Conservation (phyloP, 441 rosid genomes). For the Metrosideros polymorpha region DNA sequence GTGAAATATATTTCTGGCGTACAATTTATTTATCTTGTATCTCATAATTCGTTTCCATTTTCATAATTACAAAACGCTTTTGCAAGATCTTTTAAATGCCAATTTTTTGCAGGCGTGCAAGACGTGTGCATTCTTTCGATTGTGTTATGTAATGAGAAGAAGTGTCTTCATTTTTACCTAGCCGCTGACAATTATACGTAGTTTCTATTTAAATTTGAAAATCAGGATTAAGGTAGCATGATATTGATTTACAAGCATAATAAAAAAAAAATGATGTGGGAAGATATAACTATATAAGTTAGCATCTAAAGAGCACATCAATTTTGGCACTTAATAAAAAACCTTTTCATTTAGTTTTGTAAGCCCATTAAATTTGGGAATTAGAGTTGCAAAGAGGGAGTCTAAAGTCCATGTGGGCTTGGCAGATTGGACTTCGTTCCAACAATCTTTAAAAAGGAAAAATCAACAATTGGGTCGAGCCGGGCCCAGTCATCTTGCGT, state of each 20-base stretch:
- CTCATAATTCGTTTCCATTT: accelerated
- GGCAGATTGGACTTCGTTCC: not conserved
- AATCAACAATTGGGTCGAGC: not conserved
- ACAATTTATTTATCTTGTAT: not conserved
- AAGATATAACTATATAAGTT: not conserved
- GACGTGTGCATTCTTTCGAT: not conserved
- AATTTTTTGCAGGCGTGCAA: accelerated
- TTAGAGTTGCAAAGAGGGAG: not conserved
- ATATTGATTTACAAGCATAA: not conserved
- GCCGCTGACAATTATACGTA: too few species aligned
- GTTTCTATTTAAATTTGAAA: not conserved
- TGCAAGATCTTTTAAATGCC: not conserved
- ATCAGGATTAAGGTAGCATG: not conserved
- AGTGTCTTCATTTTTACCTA: too few species aligned
- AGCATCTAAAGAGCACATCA: not conserved
- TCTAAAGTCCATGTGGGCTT: not conserved
- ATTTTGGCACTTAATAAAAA: not conserved
- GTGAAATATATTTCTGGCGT: not conserved
- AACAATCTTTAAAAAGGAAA: not conserved
- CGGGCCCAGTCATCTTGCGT: too few species aligned
- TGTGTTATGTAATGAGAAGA: not conserved
- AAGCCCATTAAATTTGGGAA: too few species aligned
- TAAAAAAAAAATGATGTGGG: not conserved
- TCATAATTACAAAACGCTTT: not conserved
- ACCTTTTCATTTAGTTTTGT: not conserved